phyloP scores from a whole-genome alignment of 805 yeast species.

The Kodamaea kaohsiungensis region DNA sequence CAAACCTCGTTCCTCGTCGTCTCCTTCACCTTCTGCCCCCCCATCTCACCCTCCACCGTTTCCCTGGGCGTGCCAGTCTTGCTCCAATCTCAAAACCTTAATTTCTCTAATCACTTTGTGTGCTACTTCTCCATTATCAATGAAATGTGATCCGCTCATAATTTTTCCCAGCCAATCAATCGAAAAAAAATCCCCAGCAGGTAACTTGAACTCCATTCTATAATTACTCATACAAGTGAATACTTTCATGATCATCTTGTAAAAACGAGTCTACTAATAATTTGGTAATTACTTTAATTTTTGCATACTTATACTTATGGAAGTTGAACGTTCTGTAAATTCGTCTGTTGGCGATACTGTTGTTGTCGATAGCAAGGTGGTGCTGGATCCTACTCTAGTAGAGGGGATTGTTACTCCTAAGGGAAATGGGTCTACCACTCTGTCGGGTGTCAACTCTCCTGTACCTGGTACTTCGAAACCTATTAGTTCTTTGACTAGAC shows the following conservation, averaged over 20 bases:
- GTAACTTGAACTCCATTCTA: not conserved
- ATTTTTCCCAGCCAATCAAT: conserved; percentile 7
- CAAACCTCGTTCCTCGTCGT: too few species aligned
- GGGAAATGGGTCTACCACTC: not conserved
- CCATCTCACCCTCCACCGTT: not conserved
- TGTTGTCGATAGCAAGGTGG: not conserved
- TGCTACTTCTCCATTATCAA: conserved; percentile 3
- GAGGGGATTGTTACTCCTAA: not conserved
- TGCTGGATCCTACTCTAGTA: not conserved
- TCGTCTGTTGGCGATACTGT: not conserved
- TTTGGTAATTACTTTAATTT: not conserved
- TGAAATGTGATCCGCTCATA: conserved; percentile 4
- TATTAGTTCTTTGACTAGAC: conserved; percentile 38
- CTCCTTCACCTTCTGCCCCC: too few species aligned
- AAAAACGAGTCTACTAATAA: not conserved
- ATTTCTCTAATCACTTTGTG: not conserved
- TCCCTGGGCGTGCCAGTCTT: not conserved
- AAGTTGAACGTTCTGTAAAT: not conserved
- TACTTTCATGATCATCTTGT: not conserved
- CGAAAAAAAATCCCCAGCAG: conserved; percentile 2
- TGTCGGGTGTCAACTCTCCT: not conserved
- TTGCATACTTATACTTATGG: not conserved
- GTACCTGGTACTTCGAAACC: conserved; percentile 20
- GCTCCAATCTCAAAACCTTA: not conserved
- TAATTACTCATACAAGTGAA: not conserved